phyloP scores from a whole-genome alignment of 176 grass and related monocot species.

The Carex kokanica region DNA sequence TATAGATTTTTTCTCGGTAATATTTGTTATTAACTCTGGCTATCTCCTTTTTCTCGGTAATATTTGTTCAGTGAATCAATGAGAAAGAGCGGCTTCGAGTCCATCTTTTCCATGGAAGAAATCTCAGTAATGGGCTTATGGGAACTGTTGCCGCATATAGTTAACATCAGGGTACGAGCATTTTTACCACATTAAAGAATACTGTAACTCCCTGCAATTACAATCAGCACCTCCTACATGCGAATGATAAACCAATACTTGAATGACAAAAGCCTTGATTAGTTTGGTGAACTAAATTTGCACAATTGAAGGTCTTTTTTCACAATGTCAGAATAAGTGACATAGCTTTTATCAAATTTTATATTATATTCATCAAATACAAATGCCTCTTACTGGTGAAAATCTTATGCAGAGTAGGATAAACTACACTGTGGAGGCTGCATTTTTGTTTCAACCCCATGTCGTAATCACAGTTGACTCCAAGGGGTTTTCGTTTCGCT shows the following conservation, averaged over 20 bases:
- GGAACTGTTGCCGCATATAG: slow-evolving; percentile 81
- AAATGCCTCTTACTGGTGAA: neutral
- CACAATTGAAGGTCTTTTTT: neutral
- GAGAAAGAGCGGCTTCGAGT: slow-evolving; percentile 65
- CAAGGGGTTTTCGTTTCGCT: slow-evolving; percentile 88
- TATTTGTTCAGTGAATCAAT: slow-evolving; percentile 49
- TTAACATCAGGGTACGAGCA: slow-evolving; percentile 56
- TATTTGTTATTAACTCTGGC: neutral
- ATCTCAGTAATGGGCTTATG: slow-evolving; percentile 93
- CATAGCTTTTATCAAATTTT: neutral
- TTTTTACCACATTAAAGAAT: neutral
- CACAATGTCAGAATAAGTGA: neutral
- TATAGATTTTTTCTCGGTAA: neutral
- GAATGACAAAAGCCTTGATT: neutral
- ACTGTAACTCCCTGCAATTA: neutral
- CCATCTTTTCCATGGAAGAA: slow-evolving; percentile 92
- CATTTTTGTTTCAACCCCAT: slow-evolving; percentile 72
- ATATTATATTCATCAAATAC: neutral
- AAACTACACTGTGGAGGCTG: slow-evolving; percentile 46
- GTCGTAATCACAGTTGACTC: slow-evolving; percentile 85
- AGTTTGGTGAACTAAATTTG: neutral
- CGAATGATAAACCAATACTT: neutral
- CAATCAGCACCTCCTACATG: neutral
- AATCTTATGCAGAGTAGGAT: slow-evolving; percentile 52
- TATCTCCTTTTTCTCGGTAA: neutral